phyloP scores from a whole-genome alignment of 2,329 filamentous ascomycete genomes.

The Colletotrichum sp. region DNA sequence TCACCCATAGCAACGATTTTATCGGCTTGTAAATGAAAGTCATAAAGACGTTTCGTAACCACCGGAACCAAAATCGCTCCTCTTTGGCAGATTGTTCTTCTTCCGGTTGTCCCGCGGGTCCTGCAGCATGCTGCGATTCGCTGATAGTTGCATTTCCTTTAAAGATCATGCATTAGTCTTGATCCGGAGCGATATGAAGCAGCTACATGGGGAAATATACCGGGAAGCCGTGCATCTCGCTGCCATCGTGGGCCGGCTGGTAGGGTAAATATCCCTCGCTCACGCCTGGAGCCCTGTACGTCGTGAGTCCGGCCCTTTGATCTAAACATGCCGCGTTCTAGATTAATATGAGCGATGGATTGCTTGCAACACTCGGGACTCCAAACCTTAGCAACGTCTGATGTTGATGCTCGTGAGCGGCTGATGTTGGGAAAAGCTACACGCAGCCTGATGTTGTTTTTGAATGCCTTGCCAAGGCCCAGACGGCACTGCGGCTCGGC shows the following conservation, averaged over 20 bases:
- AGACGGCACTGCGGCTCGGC: neutral
- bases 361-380: accelerated
- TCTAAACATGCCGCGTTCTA: neutral
- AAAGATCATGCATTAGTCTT: neutral
- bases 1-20: neutral
- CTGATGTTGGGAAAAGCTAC: neutral
- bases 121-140: accelerated
- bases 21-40: neutral
- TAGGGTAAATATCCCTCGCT: neutral
- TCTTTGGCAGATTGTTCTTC: accelerated
- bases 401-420: neutral
- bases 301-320: neutral
- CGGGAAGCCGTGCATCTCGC: neutral
- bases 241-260: neutral
- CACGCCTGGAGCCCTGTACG: neutral
- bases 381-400: neutral
- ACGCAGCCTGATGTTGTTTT: neutral
- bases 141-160: neutral
- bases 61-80: accelerated
- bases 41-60: accelerated
- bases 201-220: accelerated
- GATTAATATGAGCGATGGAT: accelerated
- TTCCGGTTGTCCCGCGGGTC: accelerated
- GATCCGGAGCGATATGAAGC: accelerated
- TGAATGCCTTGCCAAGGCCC: neutral